Evolutionary conservation across 306 rosid genomes (phyloP).

Genomic region (Echinosophora koreensis): DNA sequence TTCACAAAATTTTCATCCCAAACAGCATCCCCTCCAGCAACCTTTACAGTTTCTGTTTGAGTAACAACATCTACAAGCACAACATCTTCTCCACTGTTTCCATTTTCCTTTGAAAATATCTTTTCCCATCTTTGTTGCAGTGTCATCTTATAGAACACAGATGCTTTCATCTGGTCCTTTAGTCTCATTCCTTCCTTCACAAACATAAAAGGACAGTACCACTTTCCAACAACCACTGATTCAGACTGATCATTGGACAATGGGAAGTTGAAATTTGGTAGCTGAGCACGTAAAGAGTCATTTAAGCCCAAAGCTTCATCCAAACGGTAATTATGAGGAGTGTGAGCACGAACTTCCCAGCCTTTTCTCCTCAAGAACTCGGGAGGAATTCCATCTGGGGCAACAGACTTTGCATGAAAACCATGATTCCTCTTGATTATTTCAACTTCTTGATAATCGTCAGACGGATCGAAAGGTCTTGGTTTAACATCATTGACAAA

Average conservation of each 20-base stretch:
- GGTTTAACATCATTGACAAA: constrained; percentile 34
- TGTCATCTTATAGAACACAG: constrained; percentile 59
- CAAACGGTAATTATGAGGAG: constrained; percentile 43
- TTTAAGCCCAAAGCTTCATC: constrained; percentile 57
- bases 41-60: constrained; percentile 38
- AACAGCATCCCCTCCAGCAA: constrained; percentile 45
- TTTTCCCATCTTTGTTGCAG: constrained; percentile 66
- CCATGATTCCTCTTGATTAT: constrained; percentile 3
- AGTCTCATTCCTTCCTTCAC: constrained; percentile 48
- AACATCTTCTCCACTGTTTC: neutral
- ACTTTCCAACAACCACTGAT: constrained; percentile 57
- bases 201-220: constrained; percentile 69
- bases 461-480: constrained; percentile 43
- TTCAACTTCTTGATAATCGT: constrained; percentile 48
- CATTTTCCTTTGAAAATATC: constrained; percentile 44
- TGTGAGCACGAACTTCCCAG: constrained; percentile 26
- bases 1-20: constrained; percentile 10
- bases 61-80: constrained; percentile 54
- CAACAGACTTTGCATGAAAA: constrained; percentile 51
- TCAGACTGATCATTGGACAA: constrained; percentile 29
- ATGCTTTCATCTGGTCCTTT: constrained; percentile 45
- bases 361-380: constrained; percentile 19
- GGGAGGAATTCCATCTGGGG: constrained; percentile 59
- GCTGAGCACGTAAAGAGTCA: constrained; percentile 41
- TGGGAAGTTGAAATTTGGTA: constrained; percentile 52